Base-by-base conservation (phyloP, 2,329 filamentous ascomycete species). In the Xylariomycetidae sp. region DNA sequence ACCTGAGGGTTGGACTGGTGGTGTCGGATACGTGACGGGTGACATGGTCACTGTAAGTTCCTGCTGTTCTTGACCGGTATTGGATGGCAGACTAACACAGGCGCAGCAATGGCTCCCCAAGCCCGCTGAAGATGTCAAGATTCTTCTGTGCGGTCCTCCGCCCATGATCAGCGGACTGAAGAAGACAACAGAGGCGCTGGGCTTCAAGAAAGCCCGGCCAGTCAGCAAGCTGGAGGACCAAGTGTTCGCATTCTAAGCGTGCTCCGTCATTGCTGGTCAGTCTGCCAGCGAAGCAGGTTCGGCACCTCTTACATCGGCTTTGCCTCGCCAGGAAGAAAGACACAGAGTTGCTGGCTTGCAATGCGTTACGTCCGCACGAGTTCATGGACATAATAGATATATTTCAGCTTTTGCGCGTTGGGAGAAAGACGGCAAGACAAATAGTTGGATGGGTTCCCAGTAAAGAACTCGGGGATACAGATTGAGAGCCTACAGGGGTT, bases 191-290 rank as follows among this genome's bases (percentile, higher is more conserved):
- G 87, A 93, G 65, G 74, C 77, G 43, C 74, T 96, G 14, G 92
- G 92, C 38, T 98, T 83, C 71, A 76, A 85, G 57, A 96, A 96
- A 74, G 85, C 92, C 25, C 79, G 81, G 41, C 87, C 90, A 27
- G 89, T 96, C 53, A 95, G 89, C 79, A 96, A 96, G 77, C 79
- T 96, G 34, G 85, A 90, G 59, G 92, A 98, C 62, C 92, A 96
- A 65, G 86, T 98, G 49, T 98, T 98, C 69, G 88, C 86, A 57
- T 98, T 98, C 67, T 88, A 84, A 64, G 53, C n/a, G n/a, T n/a
- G n/a, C n/a, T n/a, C n/a, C n/a, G n/a, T n/a, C n/a, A n/a, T n/a
- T n/a, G n/a, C n/a, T n/a, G n/a, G n/a, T n/a, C n/a, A n/a, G n/a
- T n/a, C n/a, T n/a, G n/a, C n/a, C n/a, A n/a, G n/a, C n/a, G n/a